phyloP scores from a whole-genome alignment of 208 protist genomes.

The Strigomonas galati region DNA sequence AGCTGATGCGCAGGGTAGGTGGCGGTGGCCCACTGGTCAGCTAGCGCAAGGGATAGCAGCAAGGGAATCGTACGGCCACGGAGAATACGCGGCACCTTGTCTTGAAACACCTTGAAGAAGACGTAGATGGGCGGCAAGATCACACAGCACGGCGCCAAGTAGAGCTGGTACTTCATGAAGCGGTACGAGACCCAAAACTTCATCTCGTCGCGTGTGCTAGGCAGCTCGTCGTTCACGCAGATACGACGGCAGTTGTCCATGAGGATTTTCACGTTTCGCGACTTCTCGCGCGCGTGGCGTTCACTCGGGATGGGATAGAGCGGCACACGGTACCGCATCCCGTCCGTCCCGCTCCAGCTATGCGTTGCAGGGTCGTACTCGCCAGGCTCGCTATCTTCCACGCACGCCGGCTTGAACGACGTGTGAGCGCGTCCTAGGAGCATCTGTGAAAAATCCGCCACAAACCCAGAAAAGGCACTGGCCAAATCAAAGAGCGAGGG shows the following conservation, averaged over 20 bases:
- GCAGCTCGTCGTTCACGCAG: conserved; percentile 81
- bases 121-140: conserved; percentile 84
- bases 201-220: conserved; percentile 76
- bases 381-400: conserved; percentile 57
- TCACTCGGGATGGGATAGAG: conserved; percentile 83
- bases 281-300: conserved; percentile 72
- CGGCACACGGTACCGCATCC: conserved; percentile 78
- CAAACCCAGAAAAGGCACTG: conserved; percentile 58
- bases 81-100: conserved; percentile 52
- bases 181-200: conserved; percentile 87
- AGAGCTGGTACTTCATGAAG: conserved; percentile 89
- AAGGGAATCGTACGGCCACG: conserved; percentile 73
- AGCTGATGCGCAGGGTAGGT: conserved; percentile 84
- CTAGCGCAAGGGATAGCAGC: conserved; percentile 54
- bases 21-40: conserved; percentile 80
- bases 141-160: conserved; percentile 69
- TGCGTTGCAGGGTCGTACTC: conserved; percentile 61
- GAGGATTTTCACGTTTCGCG: conserved; percentile 84
- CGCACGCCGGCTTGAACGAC: conserved; percentile 57
- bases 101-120: conserved; percentile 75
- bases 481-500: conserved; percentile 79
- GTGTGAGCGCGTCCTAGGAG: conserved; percentile 63
- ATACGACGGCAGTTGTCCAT: conserved; percentile 89
- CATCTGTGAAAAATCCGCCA: conserved; percentile 74
- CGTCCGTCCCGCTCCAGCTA: conserved; percentile 73